Percentiles rank a stretch among this genome's conserved stretches.
phyloP scores from a whole-genome alignment of 169 alveolate genomes.

The Cystoisospora suis region DNA sequence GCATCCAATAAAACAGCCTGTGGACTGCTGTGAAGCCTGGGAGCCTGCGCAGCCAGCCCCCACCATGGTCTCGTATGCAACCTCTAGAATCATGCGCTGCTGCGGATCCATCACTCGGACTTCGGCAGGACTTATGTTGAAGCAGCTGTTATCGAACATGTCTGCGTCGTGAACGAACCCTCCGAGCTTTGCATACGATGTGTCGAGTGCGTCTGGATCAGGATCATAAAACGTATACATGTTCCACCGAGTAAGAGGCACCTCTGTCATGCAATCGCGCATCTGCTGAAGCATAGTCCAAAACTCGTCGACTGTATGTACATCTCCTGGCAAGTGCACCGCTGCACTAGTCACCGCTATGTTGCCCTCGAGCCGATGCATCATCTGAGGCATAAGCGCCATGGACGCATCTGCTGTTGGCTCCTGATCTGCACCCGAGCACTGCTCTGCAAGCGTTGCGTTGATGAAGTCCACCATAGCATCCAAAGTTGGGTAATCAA shows the following conservation, averaged over 20 bases:
- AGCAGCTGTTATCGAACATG: constrained; percentile 67
- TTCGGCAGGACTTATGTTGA: constrained; percentile 70
- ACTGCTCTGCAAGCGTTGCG: constrained; percentile 62
- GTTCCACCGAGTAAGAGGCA: constrained; percentile 73
- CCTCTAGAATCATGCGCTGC: constrained; percentile 79
- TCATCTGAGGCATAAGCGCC: constrained; percentile 30
- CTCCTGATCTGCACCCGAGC: constrained; percentile 36
- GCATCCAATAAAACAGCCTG: constrained; percentile 74
- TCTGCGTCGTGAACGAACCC: constrained; percentile 73
- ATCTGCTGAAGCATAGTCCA: constrained; percentile 62
- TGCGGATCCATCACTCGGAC: constrained; percentile 79
- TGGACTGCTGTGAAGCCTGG: constrained; percentile 58
- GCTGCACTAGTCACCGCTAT: constrained; percentile 70
- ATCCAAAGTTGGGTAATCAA: constrained; percentile 74
- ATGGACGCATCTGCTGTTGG: constrained; percentile 40
- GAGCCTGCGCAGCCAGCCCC: constrained; percentile 63
- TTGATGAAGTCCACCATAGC: constrained; percentile 72
- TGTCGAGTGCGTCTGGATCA: constrained; percentile 69
- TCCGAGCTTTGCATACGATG: constrained; percentile 67
- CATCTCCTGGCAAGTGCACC: constrained; percentile 72
- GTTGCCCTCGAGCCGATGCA: constrained; percentile 49
- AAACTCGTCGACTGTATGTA: constrained; percentile 50
- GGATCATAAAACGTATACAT: constrained; percentile 68
- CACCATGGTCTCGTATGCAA: constrained; percentile 70
- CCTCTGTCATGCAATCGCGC: constrained; percentile 69